Evolutionary conservation across 106 monocot genomes (phyloP).

Genomic region (Platanthera guangdongensis): DNA sequence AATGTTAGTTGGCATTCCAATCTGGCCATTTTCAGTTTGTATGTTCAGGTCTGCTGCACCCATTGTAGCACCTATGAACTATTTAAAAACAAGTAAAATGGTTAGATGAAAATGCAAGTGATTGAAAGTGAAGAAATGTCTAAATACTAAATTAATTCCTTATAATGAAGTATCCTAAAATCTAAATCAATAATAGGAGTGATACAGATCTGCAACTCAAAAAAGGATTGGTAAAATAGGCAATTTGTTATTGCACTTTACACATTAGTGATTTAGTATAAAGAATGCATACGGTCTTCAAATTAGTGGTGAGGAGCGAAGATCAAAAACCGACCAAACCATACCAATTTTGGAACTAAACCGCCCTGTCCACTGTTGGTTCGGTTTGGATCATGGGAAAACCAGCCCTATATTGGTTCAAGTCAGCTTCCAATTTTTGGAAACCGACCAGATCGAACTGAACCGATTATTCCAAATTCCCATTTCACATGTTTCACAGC

Average conservation of each 20-base stretch:
- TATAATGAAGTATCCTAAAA: not conserved
- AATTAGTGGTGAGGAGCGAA: no score
- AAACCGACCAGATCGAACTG: no score
- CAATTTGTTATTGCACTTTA: not conserved
- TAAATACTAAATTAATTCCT: not conserved
- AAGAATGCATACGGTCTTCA: no score
- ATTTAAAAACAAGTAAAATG: constrained; percentile 12
- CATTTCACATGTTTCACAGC: no score
- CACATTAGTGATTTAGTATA: no score
- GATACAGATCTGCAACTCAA: not conserved
- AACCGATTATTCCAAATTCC: no score
- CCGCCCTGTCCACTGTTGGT: no score
- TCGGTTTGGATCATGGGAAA: no score
- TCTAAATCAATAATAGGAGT: not conserved
- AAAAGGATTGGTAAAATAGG: not conserved
- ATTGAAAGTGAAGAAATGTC: not conserved
- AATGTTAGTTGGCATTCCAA: constrained; percentile 64
- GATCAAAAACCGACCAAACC: no score
- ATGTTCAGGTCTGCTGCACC: constrained; percentile 58
- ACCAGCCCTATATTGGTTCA: no score
- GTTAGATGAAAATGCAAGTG: not conserved
- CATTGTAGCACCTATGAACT: constrained; percentile 86
- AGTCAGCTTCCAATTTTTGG: no score
- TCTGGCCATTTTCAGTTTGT: constrained; percentile 66
- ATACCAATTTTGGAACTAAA: no score